Conservation (phyloP, 805 yeast genomes). For the Metschnikowia reukaufii region DNA sequence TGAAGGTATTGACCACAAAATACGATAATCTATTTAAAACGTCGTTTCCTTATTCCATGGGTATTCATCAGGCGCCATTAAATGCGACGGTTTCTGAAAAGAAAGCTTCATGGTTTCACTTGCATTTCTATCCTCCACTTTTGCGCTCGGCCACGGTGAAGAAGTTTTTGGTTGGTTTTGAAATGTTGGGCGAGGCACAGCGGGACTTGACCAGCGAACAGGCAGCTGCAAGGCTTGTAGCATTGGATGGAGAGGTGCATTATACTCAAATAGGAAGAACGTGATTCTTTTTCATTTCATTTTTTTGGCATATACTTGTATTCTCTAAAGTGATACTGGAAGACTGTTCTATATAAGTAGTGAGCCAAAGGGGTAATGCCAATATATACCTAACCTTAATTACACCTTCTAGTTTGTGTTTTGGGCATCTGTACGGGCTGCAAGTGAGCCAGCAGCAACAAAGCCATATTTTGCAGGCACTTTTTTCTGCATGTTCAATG, state of each 20-base stretch:
- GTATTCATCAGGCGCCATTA: conserved; percentile 73
- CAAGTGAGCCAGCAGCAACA: conserved; percentile 39
- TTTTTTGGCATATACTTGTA: no score
- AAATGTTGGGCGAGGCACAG: conserved; percentile 67
- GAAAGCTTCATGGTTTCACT: conserved; percentile 53
- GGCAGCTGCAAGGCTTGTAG: conserved; percentile 58
- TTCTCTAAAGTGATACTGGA: background rate
- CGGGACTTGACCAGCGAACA: conserved; percentile 66
- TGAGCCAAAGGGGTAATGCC: no score
- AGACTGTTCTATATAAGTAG: no score
- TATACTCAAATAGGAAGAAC: conserved; percentile 13
- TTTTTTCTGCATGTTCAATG: conserved; percentile 5
- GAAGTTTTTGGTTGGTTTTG: conserved; percentile 75
- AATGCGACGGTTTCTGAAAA: conserved; percentile 43
- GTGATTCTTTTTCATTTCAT: background rate
- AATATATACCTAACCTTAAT: no score
- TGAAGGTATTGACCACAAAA: conserved; percentile 55
- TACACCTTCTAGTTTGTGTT: conserved; percentile 30
- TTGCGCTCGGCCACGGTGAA: conserved; percentile 72
- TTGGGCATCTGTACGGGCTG: conserved; percentile 33
- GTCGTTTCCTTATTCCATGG: conserved; percentile 80
- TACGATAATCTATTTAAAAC: conserved; percentile 72
- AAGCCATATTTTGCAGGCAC: conserved; percentile 19
- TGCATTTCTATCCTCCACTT: conserved; percentile 79
- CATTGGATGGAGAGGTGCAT: conserved; percentile 40